Conservation (phyloP, 805 yeast genomes). For the Torulaspora delbrueckii region DNA sequence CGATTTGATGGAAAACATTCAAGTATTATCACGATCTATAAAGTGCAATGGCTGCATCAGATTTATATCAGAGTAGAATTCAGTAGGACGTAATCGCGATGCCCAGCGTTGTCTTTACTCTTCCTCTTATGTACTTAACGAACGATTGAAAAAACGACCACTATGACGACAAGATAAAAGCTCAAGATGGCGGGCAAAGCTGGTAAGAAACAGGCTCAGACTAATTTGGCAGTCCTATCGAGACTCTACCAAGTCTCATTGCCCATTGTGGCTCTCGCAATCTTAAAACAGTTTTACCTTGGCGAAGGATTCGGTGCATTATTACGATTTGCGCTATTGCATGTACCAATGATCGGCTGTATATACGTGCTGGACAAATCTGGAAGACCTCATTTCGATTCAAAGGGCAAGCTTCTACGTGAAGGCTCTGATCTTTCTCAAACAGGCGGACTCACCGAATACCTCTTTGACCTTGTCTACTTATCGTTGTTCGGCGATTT, state of each 20-base stretch:
- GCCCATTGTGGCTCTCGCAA: constrained; percentile 29
- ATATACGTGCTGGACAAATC: constrained; percentile 43
- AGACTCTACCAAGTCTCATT: constrained; percentile 26
- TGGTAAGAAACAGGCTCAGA: constrained; percentile 46
- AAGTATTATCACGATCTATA: too few species aligned
- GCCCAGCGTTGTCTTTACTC: too few species aligned
- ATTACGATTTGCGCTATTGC: constrained; percentile 24
- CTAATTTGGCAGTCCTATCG: constrained; percentile 21
- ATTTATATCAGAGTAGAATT: too few species aligned
- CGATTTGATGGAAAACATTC: too few species aligned
- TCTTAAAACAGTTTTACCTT: constrained; percentile 37
- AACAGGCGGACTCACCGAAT: constrained; percentile 46
- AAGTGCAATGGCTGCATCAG: too few species aligned
- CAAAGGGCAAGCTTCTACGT: constrained; percentile 35
- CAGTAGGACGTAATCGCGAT: too few species aligned
- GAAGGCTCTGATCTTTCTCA: constrained; percentile 48
- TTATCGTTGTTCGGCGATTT: constrained; percentile 47
- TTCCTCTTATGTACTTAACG: too few species aligned
- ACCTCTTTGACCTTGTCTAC: constrained; percentile 52
- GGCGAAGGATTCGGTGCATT: constrained; percentile 7
- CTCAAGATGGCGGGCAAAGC: constrained; percentile 54
- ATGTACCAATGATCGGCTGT: constrained; percentile 36
- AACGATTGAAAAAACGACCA: not conserved
- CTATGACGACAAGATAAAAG: not conserved
- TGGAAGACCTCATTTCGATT: constrained; percentile 47